phyloP scores from a whole-genome alignment of 2,329 filamentous ascomycete genomes.

The Calonectria montana region DNA sequence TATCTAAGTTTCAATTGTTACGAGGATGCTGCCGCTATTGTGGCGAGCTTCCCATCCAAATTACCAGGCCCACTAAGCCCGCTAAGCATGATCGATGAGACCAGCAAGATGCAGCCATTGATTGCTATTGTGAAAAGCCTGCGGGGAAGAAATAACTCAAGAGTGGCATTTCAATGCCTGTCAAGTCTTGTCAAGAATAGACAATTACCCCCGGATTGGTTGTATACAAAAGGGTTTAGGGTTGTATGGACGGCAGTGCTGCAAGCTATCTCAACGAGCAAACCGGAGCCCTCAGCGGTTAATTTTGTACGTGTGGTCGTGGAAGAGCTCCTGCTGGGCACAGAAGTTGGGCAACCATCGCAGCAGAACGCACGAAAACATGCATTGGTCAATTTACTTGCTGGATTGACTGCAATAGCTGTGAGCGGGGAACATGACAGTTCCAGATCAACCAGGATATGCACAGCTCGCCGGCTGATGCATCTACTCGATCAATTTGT shows the following conservation, averaged over 20 bases:
- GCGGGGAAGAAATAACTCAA: constrained; percentile 10
- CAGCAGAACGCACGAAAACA: constrained; percentile 34
- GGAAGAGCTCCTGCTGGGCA: constrained; percentile 32
- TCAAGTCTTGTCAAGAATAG: constrained; percentile 32
- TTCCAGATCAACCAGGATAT: not conserved
- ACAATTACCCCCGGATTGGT: constrained; percentile 37
- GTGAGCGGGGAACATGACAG: constrained; percentile 30
- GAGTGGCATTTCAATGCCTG: constrained; percentile 38
- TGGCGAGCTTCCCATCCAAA: constrained; percentile 26
- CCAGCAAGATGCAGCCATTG: constrained; percentile 35
- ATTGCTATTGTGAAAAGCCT: constrained; percentile 30
- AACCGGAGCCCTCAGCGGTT: constrained; percentile 33
- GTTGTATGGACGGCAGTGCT: constrained; percentile 41
- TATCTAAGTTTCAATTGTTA: constrained; percentile 42
- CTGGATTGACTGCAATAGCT: constrained; percentile 41
- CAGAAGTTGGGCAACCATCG: not conserved
- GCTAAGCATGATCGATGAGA: constrained; percentile 30
- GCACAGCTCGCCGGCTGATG: constrained; percentile 38
- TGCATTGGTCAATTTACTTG: constrained; percentile 44
- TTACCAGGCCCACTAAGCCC: constrained; percentile 31
- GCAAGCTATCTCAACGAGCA: constrained; percentile 37
- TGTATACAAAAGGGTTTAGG: constrained; percentile 39
- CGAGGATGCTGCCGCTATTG: constrained; percentile 44
- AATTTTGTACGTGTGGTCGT: constrained; percentile 41
- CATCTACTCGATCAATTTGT: constrained; percentile 42